A percentile compares a stretch with the other conserved stretches of the same genome.
Conservation (phyloP, 192 early-diverging fungal genomes). For the Coemansia sp. region DNA sequence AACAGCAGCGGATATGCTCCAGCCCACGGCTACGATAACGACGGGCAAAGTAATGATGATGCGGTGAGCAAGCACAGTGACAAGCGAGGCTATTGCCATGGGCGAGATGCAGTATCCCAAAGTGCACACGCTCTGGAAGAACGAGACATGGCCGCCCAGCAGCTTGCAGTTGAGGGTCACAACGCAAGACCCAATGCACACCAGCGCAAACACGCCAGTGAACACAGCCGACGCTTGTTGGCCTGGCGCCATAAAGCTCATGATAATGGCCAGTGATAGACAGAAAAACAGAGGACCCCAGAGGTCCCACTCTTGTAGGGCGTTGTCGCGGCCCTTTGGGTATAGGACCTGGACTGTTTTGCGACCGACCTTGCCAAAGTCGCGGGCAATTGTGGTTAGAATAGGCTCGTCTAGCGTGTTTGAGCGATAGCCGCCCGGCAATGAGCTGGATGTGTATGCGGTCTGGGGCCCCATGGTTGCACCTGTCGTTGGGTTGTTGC, state of each 20-base stretch:
- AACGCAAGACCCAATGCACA: constrained; percentile 91
- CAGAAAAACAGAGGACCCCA: constrained; percentile 98
- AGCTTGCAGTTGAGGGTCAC: constrained; percentile 96
- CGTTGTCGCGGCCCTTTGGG: constrained; percentile 43
- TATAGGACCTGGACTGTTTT: constrained; percentile 45
- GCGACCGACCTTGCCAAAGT: constrained; percentile 43
- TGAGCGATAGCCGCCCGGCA: constrained; percentile 52
- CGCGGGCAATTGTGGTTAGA: constrained; percentile 77
- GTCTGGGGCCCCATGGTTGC: constrained; percentile 33
- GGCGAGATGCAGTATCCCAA: constrained; percentile 98
- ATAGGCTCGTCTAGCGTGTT: constrained; percentile 97
- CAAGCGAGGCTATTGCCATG: constrained; percentile 74
- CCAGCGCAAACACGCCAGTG: constrained; percentile 90
- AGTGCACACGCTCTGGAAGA: constrained; percentile 95
- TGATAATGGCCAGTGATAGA: constrained; percentile 79
- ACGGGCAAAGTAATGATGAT: constrained; percentile 74
- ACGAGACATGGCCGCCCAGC: constrained; percentile 90
- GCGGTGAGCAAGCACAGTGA: constrained; percentile 64
- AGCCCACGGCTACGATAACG: constrained; percentile 74
- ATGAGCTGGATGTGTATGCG: constrained; percentile 33
- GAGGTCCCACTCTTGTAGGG: constrained; percentile 72
- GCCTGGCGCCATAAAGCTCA: constrained; percentile 73
- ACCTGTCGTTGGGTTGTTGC: constrained; percentile 1
- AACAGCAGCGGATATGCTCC: constrained; percentile 89
- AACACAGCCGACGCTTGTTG: constrained; percentile 86